A percentile compares a stretch with the other conserved stretches of the same genome.
Evolutionary conservation across 257 asterid species (phyloP).

Genomic region (Solanum pinnatisectum): DNA sequence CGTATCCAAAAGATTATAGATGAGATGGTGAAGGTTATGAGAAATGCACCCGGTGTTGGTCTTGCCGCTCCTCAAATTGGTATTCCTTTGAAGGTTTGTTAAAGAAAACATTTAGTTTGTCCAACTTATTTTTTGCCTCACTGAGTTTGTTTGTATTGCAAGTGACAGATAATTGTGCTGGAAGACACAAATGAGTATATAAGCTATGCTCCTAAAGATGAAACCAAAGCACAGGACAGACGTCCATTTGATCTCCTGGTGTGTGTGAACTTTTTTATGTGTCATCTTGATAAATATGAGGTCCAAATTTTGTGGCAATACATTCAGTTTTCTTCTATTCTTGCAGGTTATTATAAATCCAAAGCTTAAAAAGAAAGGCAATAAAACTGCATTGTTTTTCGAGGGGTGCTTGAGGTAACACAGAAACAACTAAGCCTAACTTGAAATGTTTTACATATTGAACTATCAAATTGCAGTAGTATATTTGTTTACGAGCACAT

Average conservation of each 20-base stretch:
- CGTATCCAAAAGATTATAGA: constrained; percentile 74
- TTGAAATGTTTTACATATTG: neutral
- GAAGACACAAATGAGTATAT: constrained; percentile 79
- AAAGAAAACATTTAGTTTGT: neutral
- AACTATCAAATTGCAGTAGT: neutral
- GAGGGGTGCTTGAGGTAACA: constrained; percentile 91
- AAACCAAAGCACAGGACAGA: constrained; percentile 54
- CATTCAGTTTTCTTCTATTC: neutral
- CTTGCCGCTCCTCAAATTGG: constrained; percentile 99
- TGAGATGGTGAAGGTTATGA: constrained; percentile 77
- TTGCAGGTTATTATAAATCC: constrained; percentile 91
- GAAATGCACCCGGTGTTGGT: constrained; percentile 92
- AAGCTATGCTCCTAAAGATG: constrained; percentile 55
- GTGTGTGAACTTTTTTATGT: constrained; percentile 12
- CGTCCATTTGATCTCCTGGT: constrained; percentile 86
- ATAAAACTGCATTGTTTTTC: constrained; percentile 62
- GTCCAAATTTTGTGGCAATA: neutral
- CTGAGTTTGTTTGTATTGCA: neutral
- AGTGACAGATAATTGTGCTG: constrained; percentile 66
- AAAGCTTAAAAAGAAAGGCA: constrained; percentile 51
- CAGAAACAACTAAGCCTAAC: neutral
- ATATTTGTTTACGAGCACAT: neutral
- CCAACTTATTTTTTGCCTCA: neutral
- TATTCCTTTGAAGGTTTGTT: constrained; percentile 63
- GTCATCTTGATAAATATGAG: neutral